Conservation (phyloP, 306 rosid species). For the Pachyrhizus erosus region DNA sequence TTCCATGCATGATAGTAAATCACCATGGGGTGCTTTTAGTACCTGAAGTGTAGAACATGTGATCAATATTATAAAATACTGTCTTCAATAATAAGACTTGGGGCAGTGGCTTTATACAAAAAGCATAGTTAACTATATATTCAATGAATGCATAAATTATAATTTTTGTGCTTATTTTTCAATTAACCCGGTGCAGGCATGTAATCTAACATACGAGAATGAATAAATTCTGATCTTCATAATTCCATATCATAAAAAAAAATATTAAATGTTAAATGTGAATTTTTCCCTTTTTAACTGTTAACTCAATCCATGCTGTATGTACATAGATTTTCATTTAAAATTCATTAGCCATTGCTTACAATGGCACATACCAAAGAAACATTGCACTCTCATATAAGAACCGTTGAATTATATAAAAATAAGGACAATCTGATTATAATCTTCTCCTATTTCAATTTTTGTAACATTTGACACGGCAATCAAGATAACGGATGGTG, state of each 20-base stretch:
- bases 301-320: neutral
- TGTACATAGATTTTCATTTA: neutral
- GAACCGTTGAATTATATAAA: neutral
- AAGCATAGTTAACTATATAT: neutral
- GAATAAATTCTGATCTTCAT: neutral
- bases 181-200: neutral
- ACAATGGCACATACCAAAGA: neutral
- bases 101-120: neutral
- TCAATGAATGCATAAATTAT: constrained; percentile 9
- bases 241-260: neutral
- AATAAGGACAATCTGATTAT: neutral
- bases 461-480: neutral
- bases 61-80: constrained; percentile 24
- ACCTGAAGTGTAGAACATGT: constrained; percentile 50
- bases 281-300: neutral
- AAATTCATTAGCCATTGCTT: neutral
- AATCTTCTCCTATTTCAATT: neutral
- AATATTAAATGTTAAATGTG: neutral
- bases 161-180: neutral
- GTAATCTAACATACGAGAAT: neutral
- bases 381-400: neutral
- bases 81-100: neutral
- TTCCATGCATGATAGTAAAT: constrained; percentile 80
- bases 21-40: constrained; percentile 90
- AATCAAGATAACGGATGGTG: neutral